Evolutionary conservation across 2,329 filamentous ascomycete species (phyloP), one percentile per base, ranked within the genome.

Genomic region (Alternaria triticina): DNA sequence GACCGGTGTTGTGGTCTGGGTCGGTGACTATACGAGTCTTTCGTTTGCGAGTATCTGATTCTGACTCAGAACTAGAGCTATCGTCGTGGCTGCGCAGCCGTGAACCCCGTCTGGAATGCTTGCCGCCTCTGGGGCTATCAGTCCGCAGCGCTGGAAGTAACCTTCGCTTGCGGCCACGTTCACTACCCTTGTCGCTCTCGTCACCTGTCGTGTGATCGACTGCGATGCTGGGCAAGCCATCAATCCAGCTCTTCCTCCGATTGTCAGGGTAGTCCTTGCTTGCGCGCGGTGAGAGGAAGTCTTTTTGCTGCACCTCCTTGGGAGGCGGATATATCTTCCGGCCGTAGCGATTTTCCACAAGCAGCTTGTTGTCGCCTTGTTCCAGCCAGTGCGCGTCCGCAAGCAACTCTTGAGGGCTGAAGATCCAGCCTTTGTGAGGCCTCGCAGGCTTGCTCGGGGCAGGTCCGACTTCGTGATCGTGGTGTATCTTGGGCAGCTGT

Each of bases 321-420:
- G 71, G 36, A 17, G 36, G 64, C 15, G 72, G 68, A 66, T 92
- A 96, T 13, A 97, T 88, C 61, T 87, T 90, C 51, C 87, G 86
- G 74, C 93, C 93, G 72, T 92, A 84, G 13, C 89, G 88, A 78
- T 97, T 91, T 75, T 97, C 92, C 45, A 97, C 90, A 27, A 94
- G 84, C 56, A 86, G 86, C 77, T 94, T 96, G 79, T 97, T 94
- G 61, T 90, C 84, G 30, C 87, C 88, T 72, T 94, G 89, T 77
- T 97, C 93, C 22, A 96, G 82, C 96, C 96, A 99, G 74, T 94
- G 93, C 1, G 91, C 86, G 82, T 99, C 96, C 5, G 94, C 94
- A 50, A 98, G 83, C 78, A 97, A 86, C 76, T 98, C 94, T 59
- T 92, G 90, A 0, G 95, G 92, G 47, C 91, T 88, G 17, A 94